These are phyloP conservation scores for Mycena crocata DNA, from an alignment of 768 basidiomycete genomes.

Conservation along the genomic window DNA sequence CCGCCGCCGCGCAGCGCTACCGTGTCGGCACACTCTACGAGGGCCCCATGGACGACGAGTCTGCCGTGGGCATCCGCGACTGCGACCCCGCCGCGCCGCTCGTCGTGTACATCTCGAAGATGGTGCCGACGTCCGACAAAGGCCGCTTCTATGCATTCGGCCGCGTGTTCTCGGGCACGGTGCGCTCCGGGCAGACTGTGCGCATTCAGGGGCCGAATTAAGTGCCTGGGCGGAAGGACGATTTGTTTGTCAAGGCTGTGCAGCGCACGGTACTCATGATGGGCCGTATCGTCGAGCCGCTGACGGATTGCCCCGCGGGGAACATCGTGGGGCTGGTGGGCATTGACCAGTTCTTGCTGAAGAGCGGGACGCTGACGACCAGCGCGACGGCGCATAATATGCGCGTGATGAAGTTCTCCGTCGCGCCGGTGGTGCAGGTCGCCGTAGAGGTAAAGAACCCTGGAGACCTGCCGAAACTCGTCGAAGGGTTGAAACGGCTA, in stretches of 20 bases:
- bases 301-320: constrained; percentile 98
- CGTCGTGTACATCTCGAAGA: constrained; percentile 98
- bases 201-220: constrained; percentile 99
- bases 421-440: constrained; percentile 98
- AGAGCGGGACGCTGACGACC: constrained; percentile 97
- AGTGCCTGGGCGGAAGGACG: constrained; percentile 96
- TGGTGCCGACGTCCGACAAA: constrained; percentile 99
- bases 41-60: constrained; percentile 99
- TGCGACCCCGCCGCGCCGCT: constrained; percentile 97
- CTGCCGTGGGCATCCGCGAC: constrained; percentile 97
- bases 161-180: constrained; percentile 99
- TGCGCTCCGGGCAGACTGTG: constrained; percentile 95
- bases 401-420: constrained; percentile 99
- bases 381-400: constrained; percentile 99
- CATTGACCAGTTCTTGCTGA: constrained; percentile 99
- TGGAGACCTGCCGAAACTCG: constrained; percentile 97
- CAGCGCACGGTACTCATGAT: constrained; percentile 99
- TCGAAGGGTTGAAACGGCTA: constrained; percentile 99
- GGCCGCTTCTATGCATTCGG: constrained; percentile 99
- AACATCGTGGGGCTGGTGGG: constrained; percentile 99
- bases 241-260: constrained; percentile 96
- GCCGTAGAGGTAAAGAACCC: constrained; percentile 99
- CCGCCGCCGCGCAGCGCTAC: constrained; percentile 95
- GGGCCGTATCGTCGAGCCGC: constrained; percentile 98
- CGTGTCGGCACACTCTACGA: constrained; percentile 99